These are phyloP conservation scores for Skeletonema potamos DNA, from an alignment of 108 stramenopile genomes.

Conservation along the genomic window DNA sequence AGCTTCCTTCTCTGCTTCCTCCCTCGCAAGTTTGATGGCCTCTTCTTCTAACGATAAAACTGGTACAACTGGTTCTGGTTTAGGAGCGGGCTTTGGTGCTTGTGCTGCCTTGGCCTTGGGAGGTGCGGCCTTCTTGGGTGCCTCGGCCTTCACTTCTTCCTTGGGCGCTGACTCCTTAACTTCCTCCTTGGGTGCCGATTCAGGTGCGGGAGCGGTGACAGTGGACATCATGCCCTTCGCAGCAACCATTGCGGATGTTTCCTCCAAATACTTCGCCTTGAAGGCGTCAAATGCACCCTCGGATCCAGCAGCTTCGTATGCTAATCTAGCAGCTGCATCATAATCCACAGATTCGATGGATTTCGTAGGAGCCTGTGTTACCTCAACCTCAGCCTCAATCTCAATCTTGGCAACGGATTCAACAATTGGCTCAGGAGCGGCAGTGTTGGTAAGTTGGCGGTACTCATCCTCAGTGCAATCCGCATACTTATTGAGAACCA, in stretches of 20 bases:
- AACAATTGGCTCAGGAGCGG: slow-evolving; percentile 3
- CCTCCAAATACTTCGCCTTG: slow-evolving; percentile 54
- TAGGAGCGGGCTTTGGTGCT: slow-evolving; percentile 19
- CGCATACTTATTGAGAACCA: slow-evolving; percentile 65
- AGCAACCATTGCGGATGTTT: slow-evolving; percentile 44
- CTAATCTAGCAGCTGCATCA: slow-evolving; percentile 52
- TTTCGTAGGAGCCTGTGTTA: slow-evolving; percentile 4
- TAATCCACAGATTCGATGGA: slow-evolving; percentile 40
- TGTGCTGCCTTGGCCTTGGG: slow-evolving; percentile 12
- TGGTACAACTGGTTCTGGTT: slow-evolving; percentile 50
- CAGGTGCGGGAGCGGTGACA: slow-evolving; percentile 16
- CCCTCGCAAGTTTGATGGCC: slow-evolving; percentile 61
- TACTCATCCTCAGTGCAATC: slow-evolving; percentile 71
- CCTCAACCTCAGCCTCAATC: slow-evolving; percentile 1
- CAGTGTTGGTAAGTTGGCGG: slow-evolving; percentile 32
- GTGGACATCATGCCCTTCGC: slow-evolving; percentile 11
- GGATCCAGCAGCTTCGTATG: slow-evolving; percentile 52
- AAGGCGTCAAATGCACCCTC: slow-evolving; percentile 52
- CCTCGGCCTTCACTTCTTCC: slow-evolving; percentile 23
- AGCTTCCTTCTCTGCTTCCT: slow-evolving; percentile 60
- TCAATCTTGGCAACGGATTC: slow-evolving; percentile 17
- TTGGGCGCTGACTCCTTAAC: background rate
- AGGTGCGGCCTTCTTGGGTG: slow-evolving; percentile 6
- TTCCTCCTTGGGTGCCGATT: slow-evolving; percentile 4
- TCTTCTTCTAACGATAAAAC: slow-evolving; percentile 55